Percentiles rank a stretch among this genome's conserved stretches.
These are phyloP conservation scores for Yarrowia sp. DNA, from an alignment of 805 yeast species.

Conservation along the genomic window DNA sequence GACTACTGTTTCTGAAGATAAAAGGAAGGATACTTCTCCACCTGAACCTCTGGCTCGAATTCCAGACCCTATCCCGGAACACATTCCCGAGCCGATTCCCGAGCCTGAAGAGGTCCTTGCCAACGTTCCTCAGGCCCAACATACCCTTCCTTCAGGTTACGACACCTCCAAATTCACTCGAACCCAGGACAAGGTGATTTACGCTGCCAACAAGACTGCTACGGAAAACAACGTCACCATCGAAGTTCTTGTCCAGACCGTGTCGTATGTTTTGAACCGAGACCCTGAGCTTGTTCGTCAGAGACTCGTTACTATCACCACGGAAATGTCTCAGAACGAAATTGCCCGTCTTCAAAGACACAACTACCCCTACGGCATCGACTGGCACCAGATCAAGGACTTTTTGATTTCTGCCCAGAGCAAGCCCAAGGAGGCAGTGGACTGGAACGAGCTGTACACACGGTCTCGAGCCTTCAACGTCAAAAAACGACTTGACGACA, in stretches of 20 bases:
- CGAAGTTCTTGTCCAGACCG: conserved; percentile 18
- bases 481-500: conserved; percentile 17
- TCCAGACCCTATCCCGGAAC: background rate
- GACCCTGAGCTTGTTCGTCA: conserved; percentile 8
- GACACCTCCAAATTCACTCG: conserved; percentile 17
- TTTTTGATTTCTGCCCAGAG: conserved; percentile 13
- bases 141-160: background rate
- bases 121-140: background rate
- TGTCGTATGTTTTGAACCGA: conserved; percentile 17
- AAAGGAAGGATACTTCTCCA: too few relatives aligned
- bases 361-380: conserved; percentile 23
- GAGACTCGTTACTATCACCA: background rate
- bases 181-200: conserved; percentile 19
- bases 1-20: too few relatives aligned
- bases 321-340: conserved; percentile 8
- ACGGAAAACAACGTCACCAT: conserved; percentile 20
- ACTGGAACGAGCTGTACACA: conserved; percentile 20
- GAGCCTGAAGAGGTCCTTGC: background rate
- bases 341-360: conserved; percentile 18
- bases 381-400: conserved; percentile 20
- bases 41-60: background rate
- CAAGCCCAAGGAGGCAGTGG: conserved; percentile 13
- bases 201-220: conserved; percentile 20
- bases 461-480: conserved; percentile 20
- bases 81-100: background rate